Conservation (phyloP, 1,284 basidiomycete genomes). For the Ganoderma meredithae region DNA sequence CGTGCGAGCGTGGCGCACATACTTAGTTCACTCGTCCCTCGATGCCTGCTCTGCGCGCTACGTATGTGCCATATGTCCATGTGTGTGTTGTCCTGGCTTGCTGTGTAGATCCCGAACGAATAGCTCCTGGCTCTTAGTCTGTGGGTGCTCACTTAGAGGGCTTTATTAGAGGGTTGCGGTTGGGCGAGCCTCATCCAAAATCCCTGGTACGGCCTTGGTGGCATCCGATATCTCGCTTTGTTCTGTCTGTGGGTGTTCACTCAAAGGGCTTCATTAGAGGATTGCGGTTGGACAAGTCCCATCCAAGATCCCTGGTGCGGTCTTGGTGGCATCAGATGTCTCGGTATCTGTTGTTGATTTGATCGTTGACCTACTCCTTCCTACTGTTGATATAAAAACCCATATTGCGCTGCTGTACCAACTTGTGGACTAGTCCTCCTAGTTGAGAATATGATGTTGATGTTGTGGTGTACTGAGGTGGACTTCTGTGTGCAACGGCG, state of each 20-base stretch:
- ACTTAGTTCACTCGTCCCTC: too few species aligned
- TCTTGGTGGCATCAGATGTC: background rate
- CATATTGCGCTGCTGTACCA: slow-evolving; percentile 2
- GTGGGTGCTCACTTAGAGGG: slow-evolving; percentile 1
- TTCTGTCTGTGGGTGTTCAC: background rate
- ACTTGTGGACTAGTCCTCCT: slow-evolving; percentile 3
- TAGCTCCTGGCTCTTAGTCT: background rate
- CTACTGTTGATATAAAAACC: slow-evolving; percentile 16
- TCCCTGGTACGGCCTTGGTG: slow-evolving; percentile 4
- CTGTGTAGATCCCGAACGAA: background rate
- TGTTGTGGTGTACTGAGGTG: slow-evolving; percentile 3
- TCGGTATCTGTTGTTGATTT: slow-evolving; percentile 2
- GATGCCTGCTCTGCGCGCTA: slow-evolving; percentile 9
- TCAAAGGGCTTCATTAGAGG: slow-evolving; percentile 10
- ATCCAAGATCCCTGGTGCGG: slow-evolving; percentile 1
- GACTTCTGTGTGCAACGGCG: background rate
- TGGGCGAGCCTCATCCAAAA: slow-evolving; percentile 1
- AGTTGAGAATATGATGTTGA: slow-evolving; percentile 5
- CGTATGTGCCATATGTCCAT: background rate
- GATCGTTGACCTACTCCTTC: slow-evolving; percentile 5
- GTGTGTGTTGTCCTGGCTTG: slow-evolving; percentile 4
- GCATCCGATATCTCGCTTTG: background rate
- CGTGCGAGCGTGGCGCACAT: background rate
- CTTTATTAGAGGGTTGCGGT: slow-evolving; percentile 7
- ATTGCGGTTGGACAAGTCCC: slow-evolving; percentile 1